These are phyloP conservation scores for Suhomyces terraborum DNA, from an alignment of 1,139 yeast species.

Conservation along the genomic window DNA sequence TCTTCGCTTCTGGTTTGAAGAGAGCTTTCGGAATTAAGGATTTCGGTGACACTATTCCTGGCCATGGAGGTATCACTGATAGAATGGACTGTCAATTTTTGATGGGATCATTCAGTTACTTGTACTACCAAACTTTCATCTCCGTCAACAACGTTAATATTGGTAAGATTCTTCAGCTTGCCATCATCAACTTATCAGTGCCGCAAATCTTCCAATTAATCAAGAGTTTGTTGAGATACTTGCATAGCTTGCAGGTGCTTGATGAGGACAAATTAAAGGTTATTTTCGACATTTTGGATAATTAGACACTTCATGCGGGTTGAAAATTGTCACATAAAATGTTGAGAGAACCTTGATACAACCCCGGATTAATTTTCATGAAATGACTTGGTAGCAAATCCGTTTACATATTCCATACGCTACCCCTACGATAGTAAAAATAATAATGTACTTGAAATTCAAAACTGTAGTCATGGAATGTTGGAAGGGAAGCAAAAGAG, in stretches of 20 bases:
- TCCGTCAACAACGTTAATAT: conserved; percentile 71
- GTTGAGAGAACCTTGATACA: not conserved
- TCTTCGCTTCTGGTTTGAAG: conserved; percentile 94
- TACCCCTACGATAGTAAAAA: not conserved
- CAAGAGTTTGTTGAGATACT: conserved; percentile 60
- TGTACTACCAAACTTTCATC: conserved; percentile 90
- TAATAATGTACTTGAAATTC: not conserved
- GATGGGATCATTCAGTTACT: conserved; percentile 94
- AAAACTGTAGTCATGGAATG: too few relatives aligned
- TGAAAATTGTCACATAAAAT: not conserved
- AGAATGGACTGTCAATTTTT: conserved; percentile 97
- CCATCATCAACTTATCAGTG: conserved; percentile 68
- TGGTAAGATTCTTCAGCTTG: conserved; percentile 72
- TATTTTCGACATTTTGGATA: conserved; percentile 33
- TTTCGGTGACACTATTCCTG: conserved; percentile 91
- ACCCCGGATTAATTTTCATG: not conserved
- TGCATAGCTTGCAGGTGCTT: conserved; percentile 57
- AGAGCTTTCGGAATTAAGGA: conserved; percentile 96
- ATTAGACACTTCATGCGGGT: not conserved
- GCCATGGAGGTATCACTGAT: conserved; percentile 98
- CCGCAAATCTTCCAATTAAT: conserved; percentile 69
- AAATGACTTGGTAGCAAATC: not conserved
- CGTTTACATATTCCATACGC: not conserved
- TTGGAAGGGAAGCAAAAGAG: too few relatives aligned
- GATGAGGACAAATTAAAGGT: conserved; percentile 31